phyloP scores from a whole-genome alignment of 805 yeast species.

The Candida ascalaphidarum region DNA sequence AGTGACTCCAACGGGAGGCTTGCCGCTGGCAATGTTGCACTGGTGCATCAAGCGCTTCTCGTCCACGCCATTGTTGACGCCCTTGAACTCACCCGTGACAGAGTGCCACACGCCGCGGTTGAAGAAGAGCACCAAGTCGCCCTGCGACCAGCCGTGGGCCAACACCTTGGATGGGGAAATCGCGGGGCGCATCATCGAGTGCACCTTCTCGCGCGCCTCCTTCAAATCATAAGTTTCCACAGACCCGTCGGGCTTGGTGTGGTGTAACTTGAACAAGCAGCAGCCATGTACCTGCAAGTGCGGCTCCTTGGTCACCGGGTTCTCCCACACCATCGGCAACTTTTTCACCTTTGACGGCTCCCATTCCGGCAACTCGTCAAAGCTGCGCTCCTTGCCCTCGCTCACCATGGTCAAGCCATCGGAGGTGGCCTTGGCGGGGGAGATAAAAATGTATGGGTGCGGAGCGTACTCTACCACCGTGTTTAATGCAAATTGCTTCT shows the following conservation, averaged over 20 bases:
- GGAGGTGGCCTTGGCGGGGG: slow-evolving; percentile 71
- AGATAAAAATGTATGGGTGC: slow-evolving; percentile 82
- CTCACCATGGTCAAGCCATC: slow-evolving; percentile 84
- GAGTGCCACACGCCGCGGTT: slow-evolving; percentile 91
- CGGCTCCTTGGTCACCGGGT: slow-evolving; percentile 75
- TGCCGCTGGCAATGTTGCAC: slow-evolving; percentile 84
- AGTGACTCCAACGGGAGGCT: too few relatives aligned
- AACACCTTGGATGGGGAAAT: slow-evolving; percentile 66
- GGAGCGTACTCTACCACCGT: slow-evolving; percentile 88
- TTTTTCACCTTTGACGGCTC: slow-evolving; percentile 68
- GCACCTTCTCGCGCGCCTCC: slow-evolving; percentile 66
- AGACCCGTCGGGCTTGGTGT: slow-evolving; percentile 43
- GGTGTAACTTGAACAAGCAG: slow-evolving; percentile 61
- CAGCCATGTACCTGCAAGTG: slow-evolving; percentile 87
- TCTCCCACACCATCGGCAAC: slow-evolving; percentile 87
- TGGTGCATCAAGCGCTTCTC: slow-evolving; percentile 88
- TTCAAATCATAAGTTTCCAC: slow-evolving; percentile 46
- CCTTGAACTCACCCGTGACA: slow-evolving; percentile 78
- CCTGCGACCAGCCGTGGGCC: slow-evolving; percentile 76
- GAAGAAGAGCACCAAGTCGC: slow-evolving; percentile 79
- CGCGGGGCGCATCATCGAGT: slow-evolving; percentile 77
- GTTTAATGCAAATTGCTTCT: slow-evolving; percentile 62
- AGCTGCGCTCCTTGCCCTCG: slow-evolving; percentile 62
- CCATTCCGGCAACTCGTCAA: slow-evolving; percentile 76
- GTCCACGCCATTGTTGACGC: slow-evolving; percentile 39